Conservation (phyloP, 768 basidiomycete genomes). For the Xerocomus spinulosus region DNA sequence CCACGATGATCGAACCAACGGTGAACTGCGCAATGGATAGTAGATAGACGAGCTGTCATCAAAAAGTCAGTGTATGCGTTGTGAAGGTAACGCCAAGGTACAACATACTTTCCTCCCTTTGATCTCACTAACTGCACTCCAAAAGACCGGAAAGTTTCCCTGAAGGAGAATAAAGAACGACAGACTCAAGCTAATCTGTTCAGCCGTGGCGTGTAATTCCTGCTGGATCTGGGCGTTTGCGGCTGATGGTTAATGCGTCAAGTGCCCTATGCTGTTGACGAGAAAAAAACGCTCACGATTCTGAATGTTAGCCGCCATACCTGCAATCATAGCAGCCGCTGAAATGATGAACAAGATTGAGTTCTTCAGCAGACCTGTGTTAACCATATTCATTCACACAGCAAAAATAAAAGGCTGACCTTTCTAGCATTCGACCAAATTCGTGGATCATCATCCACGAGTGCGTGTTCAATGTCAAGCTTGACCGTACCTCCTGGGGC, state of each 20-base stretch:
- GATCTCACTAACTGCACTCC: constrained; percentile 41
- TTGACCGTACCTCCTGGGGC: constrained; percentile 1
- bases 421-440: constrained; percentile 55
- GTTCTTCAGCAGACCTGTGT: constrained; percentile 10
- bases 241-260: constrained; percentile 37
- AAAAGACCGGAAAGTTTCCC: constrained; percentile 44
- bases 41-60: constrained; percentile 49
- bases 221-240: constrained; percentile 61
- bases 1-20: constrained; percentile 54
- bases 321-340: constrained; percentile 29
- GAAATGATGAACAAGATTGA: constrained; percentile 21
- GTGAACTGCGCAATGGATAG: constrained; percentile 49
- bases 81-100: neutral
- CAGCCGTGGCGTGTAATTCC: constrained; percentile 55
- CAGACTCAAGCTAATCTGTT: constrained; percentile 62
- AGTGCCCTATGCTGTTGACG: too few species aligned
- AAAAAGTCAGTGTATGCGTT: neutral
- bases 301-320: constrained; percentile 26
- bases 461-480: constrained; percentile 36
- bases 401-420: constrained; percentile 29
- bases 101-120: constrained; percentile 62
- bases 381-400: neutral
- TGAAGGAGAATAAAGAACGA: constrained; percentile 72
- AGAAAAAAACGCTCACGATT: constrained; percentile 20
- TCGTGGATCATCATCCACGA: constrained; percentile 59